Evolutionary conservation across 1,284 basidiomycete genomes (phyloP).

Genomic region (Tremellales sp.): DNA sequence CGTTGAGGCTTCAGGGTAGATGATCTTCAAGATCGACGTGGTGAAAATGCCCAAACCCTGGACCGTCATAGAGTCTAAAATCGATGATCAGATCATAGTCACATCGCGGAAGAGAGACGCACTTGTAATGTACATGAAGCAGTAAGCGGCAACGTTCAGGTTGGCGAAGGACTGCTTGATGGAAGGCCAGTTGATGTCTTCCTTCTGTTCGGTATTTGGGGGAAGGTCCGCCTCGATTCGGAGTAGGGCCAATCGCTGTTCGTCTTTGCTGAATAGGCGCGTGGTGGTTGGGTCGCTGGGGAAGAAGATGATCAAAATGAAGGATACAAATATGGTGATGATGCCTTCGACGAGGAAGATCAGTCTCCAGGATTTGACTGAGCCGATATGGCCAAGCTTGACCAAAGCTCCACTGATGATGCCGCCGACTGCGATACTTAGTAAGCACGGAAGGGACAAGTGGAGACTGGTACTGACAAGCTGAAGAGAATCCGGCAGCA

Average conservation of each 20-base stretch:
- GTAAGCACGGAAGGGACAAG: not conserved
- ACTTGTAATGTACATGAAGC: conserved; percentile 22
- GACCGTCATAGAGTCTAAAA: conserved; percentile 15
- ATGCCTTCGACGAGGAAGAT: conserved; percentile 35
- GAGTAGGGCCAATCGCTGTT: conserved; percentile 23
- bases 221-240: conserved; percentile 28
- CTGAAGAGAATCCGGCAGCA: conserved; percentile 11
- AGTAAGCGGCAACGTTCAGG: conserved; percentile 15
- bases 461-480: conserved; percentile 4
- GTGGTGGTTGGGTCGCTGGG: conserved; percentile 27
- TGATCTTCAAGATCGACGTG: conserved; percentile 26
- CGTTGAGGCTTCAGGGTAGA: conserved; percentile 24
- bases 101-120: not conserved
- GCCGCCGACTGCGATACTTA: conserved; percentile 15
- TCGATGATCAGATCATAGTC: not conserved
- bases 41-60: conserved; percentile 32
- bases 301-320: conserved; percentile 26
- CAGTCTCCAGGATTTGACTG: conserved; percentile 17
- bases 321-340: conserved; percentile 27
- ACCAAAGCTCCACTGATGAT: conserved; percentile 20
- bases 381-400: conserved; percentile 17
- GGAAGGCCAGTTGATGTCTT: conserved; percentile 14
- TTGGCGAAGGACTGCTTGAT: conserved; percentile 17
- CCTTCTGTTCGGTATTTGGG: conserved; percentile 20
- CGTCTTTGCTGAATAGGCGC: conserved; percentile 19